A percentile compares a stretch with the other conserved stretches of the same genome.
These are phyloP conservation scores for Pyrenopolyporus hunteri DNA, from an alignment of 495 filamentous ascomycete genomes.

Conservation along the genomic window DNA sequence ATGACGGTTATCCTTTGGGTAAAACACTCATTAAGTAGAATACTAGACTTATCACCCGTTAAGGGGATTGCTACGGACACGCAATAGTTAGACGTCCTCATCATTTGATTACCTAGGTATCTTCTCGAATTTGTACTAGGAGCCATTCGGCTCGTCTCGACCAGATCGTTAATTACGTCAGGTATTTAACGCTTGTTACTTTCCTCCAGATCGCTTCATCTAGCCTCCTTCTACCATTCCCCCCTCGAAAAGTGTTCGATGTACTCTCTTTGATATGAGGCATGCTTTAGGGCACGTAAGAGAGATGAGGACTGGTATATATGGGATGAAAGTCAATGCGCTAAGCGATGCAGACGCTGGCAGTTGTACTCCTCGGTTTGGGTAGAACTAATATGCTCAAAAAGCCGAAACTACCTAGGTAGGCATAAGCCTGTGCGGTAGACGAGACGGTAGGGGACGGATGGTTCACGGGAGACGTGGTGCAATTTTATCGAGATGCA, in stretches of 20 bases:
- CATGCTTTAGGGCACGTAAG: conserved; percentile 10
- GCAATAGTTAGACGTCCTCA: too few species aligned
- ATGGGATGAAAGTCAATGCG: not conserved
- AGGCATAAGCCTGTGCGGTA: not conserved
- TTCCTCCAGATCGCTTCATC: not conserved
- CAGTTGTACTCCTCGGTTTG: not conserved
- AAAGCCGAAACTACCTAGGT: not conserved
- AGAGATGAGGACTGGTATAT: conserved; percentile 15
- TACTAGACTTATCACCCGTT: too few species aligned
- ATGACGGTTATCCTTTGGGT: too few species aligned
- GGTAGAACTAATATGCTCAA: not conserved
- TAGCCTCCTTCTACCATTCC: conserved; percentile 9
- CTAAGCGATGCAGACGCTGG: not conserved
- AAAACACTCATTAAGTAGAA: too few species aligned
- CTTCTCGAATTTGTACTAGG: conserved; percentile 25
- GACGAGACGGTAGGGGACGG: too few species aligned
- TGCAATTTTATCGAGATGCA: conserved; percentile 25
- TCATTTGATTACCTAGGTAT: conserved; percentile 9
- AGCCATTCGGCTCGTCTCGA: conserved; percentile 1
- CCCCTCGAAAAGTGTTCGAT: conserved; percentile 6
- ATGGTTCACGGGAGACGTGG: not conserved
- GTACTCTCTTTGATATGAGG: conserved; percentile 16
- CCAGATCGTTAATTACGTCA: conserved; percentile 18
- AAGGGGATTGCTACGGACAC: too few species aligned
- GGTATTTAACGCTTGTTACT: conserved; percentile 14